A percentile compares a stretch with the other conserved stretches of the same genome.
phyloP scores from a whole-genome alignment of 75 land plant species.

The Pinus albicaulis region DNA sequence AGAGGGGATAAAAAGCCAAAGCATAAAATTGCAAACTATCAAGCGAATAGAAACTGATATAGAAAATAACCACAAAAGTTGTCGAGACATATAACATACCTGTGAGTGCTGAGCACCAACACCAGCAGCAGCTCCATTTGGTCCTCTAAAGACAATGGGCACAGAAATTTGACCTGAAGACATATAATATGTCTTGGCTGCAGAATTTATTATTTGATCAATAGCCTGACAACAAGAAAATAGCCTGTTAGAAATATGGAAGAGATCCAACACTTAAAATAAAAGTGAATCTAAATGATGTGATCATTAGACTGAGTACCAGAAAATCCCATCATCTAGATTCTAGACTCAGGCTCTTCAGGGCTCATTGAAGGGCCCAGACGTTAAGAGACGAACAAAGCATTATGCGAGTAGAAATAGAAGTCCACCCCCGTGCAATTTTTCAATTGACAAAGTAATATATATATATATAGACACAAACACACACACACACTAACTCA shows the following conservation, averaged over 20 bases:
- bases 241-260: neutral
- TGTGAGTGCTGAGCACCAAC: slow-evolving; percentile 98
- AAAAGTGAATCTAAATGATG: neutral
- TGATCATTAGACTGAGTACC: neutral
- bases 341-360: too few species aligned
- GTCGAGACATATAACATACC: slow-evolving; percentile 22
- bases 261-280: neutral
- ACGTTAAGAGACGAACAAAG: too few species aligned
- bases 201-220: slow-evolving; percentile 95
- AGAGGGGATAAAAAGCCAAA: neutral
- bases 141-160: slow-evolving; percentile 94
- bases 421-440: too few species aligned
- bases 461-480: too few species aligned
- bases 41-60: neutral
- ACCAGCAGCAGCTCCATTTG: slow-evolving; percentile 99
- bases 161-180: slow-evolving; percentile 89
- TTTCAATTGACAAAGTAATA: too few species aligned
- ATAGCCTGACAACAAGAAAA: slow-evolving; percentile 64
- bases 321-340: neutral
- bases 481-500: too few species aligned
- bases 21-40: neutral
- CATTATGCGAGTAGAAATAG: too few species aligned
- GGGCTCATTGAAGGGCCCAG: too few species aligned
- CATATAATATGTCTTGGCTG: slow-evolving; percentile 93
- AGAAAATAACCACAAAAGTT: neutral